Percentiles rank a stretch among this genome's conserved stretches.
Conservation (phyloP, 2,329 filamentous ascomycete genomes). For the Chrysoporthe cubensis region DNA sequence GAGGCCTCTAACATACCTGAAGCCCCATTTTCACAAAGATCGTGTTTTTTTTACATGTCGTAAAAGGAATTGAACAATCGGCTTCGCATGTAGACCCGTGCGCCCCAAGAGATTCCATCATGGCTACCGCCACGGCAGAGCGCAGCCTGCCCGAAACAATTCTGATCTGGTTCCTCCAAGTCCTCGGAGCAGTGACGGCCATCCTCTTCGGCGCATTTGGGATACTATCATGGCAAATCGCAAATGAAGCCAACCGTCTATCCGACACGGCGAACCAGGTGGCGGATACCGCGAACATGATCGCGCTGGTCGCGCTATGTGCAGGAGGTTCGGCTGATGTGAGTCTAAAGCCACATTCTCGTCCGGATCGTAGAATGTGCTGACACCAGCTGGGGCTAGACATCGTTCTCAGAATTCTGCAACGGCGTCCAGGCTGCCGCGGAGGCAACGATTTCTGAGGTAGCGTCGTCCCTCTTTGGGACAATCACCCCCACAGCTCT, state of each 20-base stretch:
- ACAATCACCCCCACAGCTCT: background rate
- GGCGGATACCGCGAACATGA: constrained; percentile 14
- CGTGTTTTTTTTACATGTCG: background rate
- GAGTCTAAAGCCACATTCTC: background rate
- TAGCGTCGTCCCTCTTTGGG: constrained; percentile 6
- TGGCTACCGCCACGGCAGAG: background rate
- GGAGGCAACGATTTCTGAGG: background rate
- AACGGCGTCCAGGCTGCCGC: constrained; percentile 6
- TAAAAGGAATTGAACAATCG: background rate
- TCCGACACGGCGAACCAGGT: constrained; percentile 6
- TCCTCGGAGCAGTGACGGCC: constrained; percentile 16
- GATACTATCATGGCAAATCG: constrained; percentile 12
- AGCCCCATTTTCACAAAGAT: background rate
- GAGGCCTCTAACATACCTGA: background rate
- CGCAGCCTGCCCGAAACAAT: constrained; percentile 15
- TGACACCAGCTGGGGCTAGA: background rate
- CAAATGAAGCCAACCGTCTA: constrained; percentile 5
- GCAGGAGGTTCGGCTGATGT: constrained; percentile 5
- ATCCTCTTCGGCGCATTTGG: constrained; percentile 18
- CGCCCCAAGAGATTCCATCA: background rate
- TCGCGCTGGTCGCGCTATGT: constrained; percentile 17
- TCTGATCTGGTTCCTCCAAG: constrained; percentile 16
- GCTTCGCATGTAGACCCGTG: background rate
- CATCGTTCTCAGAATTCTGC: constrained; percentile 3
- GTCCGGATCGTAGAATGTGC: background rate